Percentiles rank a stretch among this genome's conserved stretches.
Conservation (phyloP, 208 protist genomes). For the Balamuthia mandrillaris region DNA sequence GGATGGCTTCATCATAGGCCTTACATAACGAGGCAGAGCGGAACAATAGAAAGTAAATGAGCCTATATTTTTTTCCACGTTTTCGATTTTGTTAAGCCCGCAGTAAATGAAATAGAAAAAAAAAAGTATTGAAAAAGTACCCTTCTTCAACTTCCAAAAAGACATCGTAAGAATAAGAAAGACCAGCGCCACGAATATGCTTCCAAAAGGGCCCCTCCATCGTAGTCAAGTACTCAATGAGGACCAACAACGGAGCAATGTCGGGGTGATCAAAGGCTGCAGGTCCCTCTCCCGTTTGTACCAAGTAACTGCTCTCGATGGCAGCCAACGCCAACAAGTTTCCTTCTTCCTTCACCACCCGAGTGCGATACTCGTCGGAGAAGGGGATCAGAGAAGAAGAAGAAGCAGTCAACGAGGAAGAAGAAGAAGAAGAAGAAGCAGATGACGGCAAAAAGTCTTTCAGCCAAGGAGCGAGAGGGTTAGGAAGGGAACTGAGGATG, state of each 20-base stretch:
- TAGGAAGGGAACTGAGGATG: background rate
- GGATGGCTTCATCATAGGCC: background rate
- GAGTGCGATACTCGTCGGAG: background rate
- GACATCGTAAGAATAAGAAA: constrained; percentile 47
- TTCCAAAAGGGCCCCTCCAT: constrained; percentile 66
- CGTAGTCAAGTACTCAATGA: constrained; percentile 46
- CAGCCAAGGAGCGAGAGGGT: constrained; percentile 4
- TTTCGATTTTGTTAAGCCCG: background rate
- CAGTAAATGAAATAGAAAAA: background rate
- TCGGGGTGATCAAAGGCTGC: constrained; percentile 16
- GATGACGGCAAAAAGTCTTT: background rate
- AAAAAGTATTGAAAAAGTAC: background rate
- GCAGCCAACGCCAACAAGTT: constrained; percentile 12
- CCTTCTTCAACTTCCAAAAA: background rate
- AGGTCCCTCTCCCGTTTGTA: background rate
- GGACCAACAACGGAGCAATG: constrained; percentile 38
- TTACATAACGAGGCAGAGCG: constrained; percentile 16
- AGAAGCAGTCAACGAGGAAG: background rate
- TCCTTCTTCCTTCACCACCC: background rate
- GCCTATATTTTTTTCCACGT: background rate
- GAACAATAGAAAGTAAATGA: constrained; percentile 20
- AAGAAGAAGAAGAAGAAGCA: background rate
- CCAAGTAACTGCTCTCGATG: constrained; percentile 42
- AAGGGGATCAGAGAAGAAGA: background rate
- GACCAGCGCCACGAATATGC: constrained; percentile 53